Base-by-base conservation (phyloP, 2,329 filamentous ascomycete genomes). In the Periconia sp. region DNA sequence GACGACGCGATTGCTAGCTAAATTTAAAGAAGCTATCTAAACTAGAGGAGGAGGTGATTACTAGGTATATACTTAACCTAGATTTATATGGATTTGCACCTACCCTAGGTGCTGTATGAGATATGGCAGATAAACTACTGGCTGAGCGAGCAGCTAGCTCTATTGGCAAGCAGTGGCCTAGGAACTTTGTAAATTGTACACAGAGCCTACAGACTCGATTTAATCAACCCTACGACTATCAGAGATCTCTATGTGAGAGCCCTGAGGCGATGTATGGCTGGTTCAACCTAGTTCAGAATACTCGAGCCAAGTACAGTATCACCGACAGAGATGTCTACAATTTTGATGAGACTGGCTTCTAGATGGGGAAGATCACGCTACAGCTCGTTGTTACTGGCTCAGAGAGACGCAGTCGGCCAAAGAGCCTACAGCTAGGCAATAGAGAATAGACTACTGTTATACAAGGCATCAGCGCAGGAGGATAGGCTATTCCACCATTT, bases 401-500 rank as follows among this genome's bases (percentile, higher is more conserved):
- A 50, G 45, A 61, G 37, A 37, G 36, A 34, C 40, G 36, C 24
- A 23, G 9, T 35, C 10, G 37, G 33, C 38, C 39, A 33, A 63
- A 57, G 45, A 21, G 30, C 31, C 25, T 53, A 6, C 44, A 65
- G 52, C 57, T 52, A 46, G 50, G 65, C 11, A 58, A 61, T 54
- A 54, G 56, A n/a, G 55, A 66, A 56, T 68, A 49, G 56, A 47
- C 50, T 33, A 65, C 52, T 13, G 49, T 46, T 3, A 63, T 65
- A 36, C 33, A 50, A 30, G 38, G 36, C 21, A 53, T 61, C 23
- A 51, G 50, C 34, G 38, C 41, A n/a, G 32, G 28, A 33, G 41
- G 49, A 24, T 52, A 36, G 29, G 15, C 41, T 13, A 30, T 39
- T 23, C 49, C 36, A 25, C 49, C 36, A 4, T 52, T 52, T 21